Evolutionary conservation across 169 alveolate species (phyloP), one percentile per base, ranked within the genome.

Genomic region (Miamiensis avidus): DNA sequence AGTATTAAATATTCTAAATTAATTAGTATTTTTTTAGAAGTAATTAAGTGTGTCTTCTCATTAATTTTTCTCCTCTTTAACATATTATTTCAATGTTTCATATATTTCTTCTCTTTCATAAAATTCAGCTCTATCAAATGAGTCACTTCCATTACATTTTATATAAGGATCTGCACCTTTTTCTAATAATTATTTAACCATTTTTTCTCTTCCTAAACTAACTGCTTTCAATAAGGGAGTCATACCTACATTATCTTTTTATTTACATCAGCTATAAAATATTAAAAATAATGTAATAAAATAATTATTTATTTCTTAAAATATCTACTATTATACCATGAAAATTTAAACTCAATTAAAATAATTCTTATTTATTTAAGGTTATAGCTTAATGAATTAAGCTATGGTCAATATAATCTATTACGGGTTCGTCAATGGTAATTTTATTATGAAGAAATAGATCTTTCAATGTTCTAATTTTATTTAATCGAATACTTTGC

Each of bases 191-290:
- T 81, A 76, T 0, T 34, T 30, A 28, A 85, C 90, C 90, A 89
- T 85, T 25, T 84, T 34, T 0, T 25, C 20, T 78, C 89, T 76
- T 20, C 88, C 88, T 16, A 89, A 27, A 65, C 87, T 32, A n/a
- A 88, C 89, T 27, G 93, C 93, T 73, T 85, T 89, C n/a, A 89
- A 30, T 75, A 89, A 75, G 26, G 93, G 90, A 49, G 93, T 89
- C 76, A 82, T 81, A 29, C 89, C 86, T 29, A 74, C 82, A 25
- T 33, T 72, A 82, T 85, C 90, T 89, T 86, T 32, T 81, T 74
- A 82, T 81, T 84, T 29, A 84, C 69, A 82, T 89, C 83, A 69
- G 90, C 93, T 78, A 34, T 34, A 73, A n/a, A 15, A 25, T 31
- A n/a, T 20, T 76, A 15, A 15, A 29, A 73, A 73, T 73, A 73